Evolutionary conservation across 345 rosid species (phyloP), one percentile per base, ranked within the genome.

Genomic region (Lepidium didymum): DNA sequence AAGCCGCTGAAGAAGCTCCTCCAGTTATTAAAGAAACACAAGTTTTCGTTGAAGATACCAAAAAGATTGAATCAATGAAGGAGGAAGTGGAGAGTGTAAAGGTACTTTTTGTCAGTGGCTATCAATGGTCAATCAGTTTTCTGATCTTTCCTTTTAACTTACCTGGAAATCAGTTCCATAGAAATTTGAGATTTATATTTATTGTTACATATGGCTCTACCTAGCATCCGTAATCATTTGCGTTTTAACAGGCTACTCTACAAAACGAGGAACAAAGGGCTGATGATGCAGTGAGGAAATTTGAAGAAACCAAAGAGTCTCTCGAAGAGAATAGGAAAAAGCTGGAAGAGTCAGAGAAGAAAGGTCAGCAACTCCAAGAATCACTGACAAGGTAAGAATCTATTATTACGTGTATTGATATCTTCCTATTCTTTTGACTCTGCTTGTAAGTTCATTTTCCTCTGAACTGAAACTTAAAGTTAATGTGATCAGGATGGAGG

Each of bases 341-440:
- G 57, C 43, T 89, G 61, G 98, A 87, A 67, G 96, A 89, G 60
- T 65, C 91, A 7, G 96, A 89, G 78, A 86, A 85, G 69, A 92
- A 82, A 57, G 83, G 70, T 77, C 88, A 74, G 9, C 91, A 79
- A 47, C 86, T 87, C 74, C 95, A 87, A 77, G 96, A 89, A 74
- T 79, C 98, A 13, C 31, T 89, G 67, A 82, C 83, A 61, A 82
- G 89, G 99, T 87, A 77, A 38, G 10, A 14, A 40, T 43, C 33
- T 34, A n/a, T 38, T 31, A 64, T 51, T 3, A 40, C 18, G 8
- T n/a, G 42, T 70, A 49, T 33, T 38, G 7, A n/a, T 31, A 44
- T 44, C 47, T 36, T 58, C 29, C 13, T 64, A 29, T 31, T 59
- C 51, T 34, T 18, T 31, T 12, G 49, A 38, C 59, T 58, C 27